Conservation (phyloP, 352 stramenopile genomes). For the Elongisporangium prolatum region DNA sequence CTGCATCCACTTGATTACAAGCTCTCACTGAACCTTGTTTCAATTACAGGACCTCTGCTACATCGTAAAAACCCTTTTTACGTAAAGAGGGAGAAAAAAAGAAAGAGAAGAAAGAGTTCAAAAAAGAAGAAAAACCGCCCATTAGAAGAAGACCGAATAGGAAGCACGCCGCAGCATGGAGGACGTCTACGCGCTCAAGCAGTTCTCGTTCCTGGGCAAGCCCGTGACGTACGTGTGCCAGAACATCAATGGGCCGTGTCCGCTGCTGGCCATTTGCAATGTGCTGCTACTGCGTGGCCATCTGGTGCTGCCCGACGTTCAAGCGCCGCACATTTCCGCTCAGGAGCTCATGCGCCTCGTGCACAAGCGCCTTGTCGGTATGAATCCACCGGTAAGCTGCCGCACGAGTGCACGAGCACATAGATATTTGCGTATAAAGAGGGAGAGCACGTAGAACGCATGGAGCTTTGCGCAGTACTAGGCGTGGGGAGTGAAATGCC, state of each 20-base stretch:
- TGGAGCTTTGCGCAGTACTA: background rate
- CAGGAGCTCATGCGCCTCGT: conserved; percentile 91
- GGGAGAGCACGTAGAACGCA: no score
- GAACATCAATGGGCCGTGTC: conserved; percentile 98
- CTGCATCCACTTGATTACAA: background rate
- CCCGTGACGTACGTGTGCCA: conserved; percentile 91
- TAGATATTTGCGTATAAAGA: background rate
- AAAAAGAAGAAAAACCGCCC: conserved; percentile 6
- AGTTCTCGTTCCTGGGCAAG: conserved; percentile 72
- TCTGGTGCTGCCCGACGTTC: conserved; percentile 67
- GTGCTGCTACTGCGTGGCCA: conserved; percentile 91
- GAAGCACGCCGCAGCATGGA: conserved; percentile 24
- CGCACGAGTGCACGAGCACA: background rate
- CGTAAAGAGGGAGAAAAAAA: background rate
- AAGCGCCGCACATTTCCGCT: conserved; percentile 68
- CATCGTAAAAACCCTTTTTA: conserved; percentile 4
- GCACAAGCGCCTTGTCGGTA: conserved; percentile 78
- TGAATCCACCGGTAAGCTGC: conserved; percentile 59
- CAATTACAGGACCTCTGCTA: background rate
- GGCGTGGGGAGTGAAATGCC: background rate
- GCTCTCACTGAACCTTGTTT: background rate
- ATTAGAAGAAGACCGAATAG: background rate
- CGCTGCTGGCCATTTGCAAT: conserved; percentile 95
- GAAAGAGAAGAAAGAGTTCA: background rate
- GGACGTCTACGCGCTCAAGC: conserved; percentile 80